phyloP scores from a whole-genome alignment of 2,329 filamentous ascomycete genomes.

The Polytolypa hystricis region DNA sequence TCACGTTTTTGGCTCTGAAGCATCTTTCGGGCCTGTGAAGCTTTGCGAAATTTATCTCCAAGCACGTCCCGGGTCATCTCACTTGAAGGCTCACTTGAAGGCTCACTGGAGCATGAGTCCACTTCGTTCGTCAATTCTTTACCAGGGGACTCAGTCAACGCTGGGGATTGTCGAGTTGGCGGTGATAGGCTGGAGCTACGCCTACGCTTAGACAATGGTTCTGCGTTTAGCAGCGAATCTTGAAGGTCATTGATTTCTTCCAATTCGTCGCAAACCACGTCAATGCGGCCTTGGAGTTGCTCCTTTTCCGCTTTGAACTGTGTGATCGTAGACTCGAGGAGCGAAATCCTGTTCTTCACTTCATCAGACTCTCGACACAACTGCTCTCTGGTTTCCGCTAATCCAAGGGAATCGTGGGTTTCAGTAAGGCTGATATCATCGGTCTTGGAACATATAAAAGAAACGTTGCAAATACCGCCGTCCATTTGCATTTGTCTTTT shows the following conservation, averaged over 20 bases:
- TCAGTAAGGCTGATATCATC: constrained; percentile 47
- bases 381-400: constrained; percentile 24
- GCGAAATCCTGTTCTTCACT: constrained; percentile 6
- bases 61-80: not conserved
- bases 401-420: constrained; percentile 29
- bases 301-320: constrained; percentile 42
- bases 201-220: not conserved
- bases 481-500: constrained; percentile 51
- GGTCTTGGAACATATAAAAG: constrained; percentile 53
- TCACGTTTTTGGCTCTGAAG: constrained; percentile 7
- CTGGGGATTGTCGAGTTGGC: not conserved
- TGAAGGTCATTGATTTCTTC: constrained; percentile 35
- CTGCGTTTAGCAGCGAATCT: constrained; percentile 12
- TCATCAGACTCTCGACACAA: constrained; percentile 12
- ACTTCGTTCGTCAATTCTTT: not conserved
- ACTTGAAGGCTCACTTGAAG: not conserved
- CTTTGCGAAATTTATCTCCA: not conserved
- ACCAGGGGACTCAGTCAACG: not conserved
- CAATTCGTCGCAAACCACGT: constrained; percentile 17
- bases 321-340: constrained; percentile 56
- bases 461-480: constrained; percentile 42
- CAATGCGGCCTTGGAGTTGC: constrained; percentile 28
- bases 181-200: not conserved
- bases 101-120: not conserved
- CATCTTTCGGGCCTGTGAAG: not conserved